A percentile compares a stretch with the other conserved stretches of the same genome.
phyloP scores from a whole-genome alignment of 1,284 basidiomycete species.

The Heterobasidion irregulare region DNA sequence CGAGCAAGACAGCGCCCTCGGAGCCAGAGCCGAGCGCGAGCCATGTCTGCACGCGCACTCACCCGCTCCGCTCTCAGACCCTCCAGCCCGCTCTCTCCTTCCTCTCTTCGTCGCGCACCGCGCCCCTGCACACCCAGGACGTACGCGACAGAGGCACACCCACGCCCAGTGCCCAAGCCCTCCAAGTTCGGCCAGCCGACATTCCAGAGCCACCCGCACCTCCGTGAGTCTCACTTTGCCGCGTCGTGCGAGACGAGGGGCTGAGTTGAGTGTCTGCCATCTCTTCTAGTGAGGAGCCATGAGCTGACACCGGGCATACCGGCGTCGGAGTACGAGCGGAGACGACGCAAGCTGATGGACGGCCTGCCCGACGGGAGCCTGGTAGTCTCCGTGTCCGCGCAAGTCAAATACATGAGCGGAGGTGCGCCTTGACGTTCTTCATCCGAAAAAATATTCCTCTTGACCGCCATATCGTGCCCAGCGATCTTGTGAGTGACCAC shows the following conservation, averaged over 20 bases:
- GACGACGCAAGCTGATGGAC: slow-evolving; percentile 71
- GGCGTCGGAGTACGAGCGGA: slow-evolving; percentile 73
- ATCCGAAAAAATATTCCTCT: slow-evolving; percentile 1
- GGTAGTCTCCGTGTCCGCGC: slow-evolving; percentile 76
- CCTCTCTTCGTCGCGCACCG: not conserved
- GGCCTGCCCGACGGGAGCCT: slow-evolving; percentile 68
- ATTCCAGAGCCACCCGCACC: slow-evolving; percentile 10
- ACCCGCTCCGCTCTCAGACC: not conserved
- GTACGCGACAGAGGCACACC: slow-evolving; percentile 8
- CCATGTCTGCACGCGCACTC: not conserved
- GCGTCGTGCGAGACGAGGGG: not conserved
- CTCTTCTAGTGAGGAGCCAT: slow-evolving; percentile 20
- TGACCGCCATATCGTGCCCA: slow-evolving; percentile 11
- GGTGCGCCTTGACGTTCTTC: slow-evolving; percentile 42
- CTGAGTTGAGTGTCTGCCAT: not conserved
- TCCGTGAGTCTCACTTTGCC: slow-evolving; percentile 5
- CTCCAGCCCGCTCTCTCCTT: not conserved
- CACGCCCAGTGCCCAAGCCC: slow-evolving; percentile 7
- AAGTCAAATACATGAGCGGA: slow-evolving; percentile 82
- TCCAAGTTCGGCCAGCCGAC: slow-evolving; percentile 12
- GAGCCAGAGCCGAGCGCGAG: too few species aligned
- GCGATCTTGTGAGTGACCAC: slow-evolving; percentile 40
- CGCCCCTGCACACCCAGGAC: not conserved
- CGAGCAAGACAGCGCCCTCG: too few species aligned
- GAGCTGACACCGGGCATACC: slow-evolving; percentile 88